phyloP scores from a whole-genome alignment of 2,329 filamentous ascomycete species.

The Xylaria sp. region DNA sequence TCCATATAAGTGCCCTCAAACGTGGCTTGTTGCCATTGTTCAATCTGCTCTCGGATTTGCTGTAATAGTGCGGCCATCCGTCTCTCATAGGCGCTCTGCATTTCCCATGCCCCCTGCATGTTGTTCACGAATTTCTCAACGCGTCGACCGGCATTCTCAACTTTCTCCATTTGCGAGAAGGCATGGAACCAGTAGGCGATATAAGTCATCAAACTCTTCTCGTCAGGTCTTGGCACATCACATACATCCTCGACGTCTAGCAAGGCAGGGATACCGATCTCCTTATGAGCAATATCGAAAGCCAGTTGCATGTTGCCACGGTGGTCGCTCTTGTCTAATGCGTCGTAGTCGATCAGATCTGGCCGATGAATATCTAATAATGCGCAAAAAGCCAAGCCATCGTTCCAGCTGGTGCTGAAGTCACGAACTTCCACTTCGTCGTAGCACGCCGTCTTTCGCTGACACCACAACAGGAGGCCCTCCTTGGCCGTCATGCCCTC shows the following conservation, averaged over 20 bases:
- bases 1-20: constrained; percentile 94
- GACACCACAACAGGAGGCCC: constrained; percentile 94
- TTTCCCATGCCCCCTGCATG: constrained; percentile 99
- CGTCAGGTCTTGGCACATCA: constrained; percentile 94
- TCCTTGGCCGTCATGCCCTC: constrained; percentile 98
- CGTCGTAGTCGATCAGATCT: constrained; percentile 96
- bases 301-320: constrained; percentile 97
- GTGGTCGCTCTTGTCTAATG: constrained; percentile 92
- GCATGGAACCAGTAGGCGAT: constrained; percentile 99
- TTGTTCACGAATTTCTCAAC: constrained; percentile 99
- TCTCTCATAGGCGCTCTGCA: constrained; percentile 96
- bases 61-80: constrained; percentile 86
- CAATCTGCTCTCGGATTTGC: constrained; percentile 77
- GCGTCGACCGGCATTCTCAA: constrained; percentile 94
- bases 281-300: constrained; percentile 94
- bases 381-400: constrained; percentile 95
- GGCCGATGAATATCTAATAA: constrained; percentile 96
- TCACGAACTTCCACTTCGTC: constrained; percentile 95
- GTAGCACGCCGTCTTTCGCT: constrained; percentile 98
- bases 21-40: constrained; percentile 79
- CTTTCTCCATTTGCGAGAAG: constrained; percentile 98
- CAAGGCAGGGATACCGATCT: constrained; percentile 95
- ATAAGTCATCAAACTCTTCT: constrained; percentile 98
- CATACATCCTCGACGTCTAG: constrained; percentile 98
- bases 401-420: constrained; percentile 96